Conservation (phyloP, 2,329 filamentous ascomycete species). For the Chrysosporium queenslandicum region DNA sequence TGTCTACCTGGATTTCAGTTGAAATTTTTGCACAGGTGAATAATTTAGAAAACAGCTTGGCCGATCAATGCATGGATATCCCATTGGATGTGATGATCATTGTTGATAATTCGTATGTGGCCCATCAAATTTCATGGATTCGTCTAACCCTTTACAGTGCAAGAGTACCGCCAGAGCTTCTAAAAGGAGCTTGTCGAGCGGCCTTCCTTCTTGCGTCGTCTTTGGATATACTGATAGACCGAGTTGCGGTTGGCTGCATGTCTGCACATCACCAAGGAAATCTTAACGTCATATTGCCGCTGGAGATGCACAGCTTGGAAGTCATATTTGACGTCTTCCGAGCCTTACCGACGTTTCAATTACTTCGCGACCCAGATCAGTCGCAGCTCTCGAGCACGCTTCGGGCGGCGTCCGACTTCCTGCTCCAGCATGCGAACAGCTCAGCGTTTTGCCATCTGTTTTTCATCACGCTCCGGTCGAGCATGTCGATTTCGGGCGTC, state of each 20-base stretch:
- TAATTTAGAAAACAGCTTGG: slow-evolving; percentile 11
- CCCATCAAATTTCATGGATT: slow-evolving; percentile 13
- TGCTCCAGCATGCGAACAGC: slow-evolving; percentile 20
- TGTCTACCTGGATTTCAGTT: slow-evolving; percentile 28
- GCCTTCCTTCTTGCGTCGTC: slow-evolving; percentile 22
- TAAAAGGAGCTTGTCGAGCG: slow-evolving; percentile 20
- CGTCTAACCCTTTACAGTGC: slow-evolving; percentile 6
- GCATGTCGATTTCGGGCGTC: slow-evolving; percentile 17
- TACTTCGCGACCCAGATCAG: slow-evolving; percentile 9
- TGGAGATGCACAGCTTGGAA: slow-evolving; percentile 22
- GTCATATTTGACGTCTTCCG: slow-evolving; percentile 18
- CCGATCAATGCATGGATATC: slow-evolving; percentile 17
- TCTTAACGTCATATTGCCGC: slow-evolving; percentile 22
- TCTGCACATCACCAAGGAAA: slow-evolving; percentile 17
- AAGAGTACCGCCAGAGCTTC: slow-evolving; percentile 14
- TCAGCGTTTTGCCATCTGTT: slow-evolving; percentile 28
- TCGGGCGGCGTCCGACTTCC: slow-evolving; percentile 20
- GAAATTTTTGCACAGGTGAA: slow-evolving; percentile 24
- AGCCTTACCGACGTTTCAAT: slow-evolving; percentile 17
- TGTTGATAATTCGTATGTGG: slow-evolving; percentile 29
- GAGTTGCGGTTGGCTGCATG: slow-evolving; percentile 23
- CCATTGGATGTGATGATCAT: slow-evolving; percentile 30
- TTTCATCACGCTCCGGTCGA: slow-evolving; percentile 23
- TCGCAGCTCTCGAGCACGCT: slow-evolving; percentile 19
- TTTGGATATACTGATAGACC: slow-evolving; percentile 20